Conservation (phyloP, 78 protist species). For the Chrysochromulina tobinii region DNA sequence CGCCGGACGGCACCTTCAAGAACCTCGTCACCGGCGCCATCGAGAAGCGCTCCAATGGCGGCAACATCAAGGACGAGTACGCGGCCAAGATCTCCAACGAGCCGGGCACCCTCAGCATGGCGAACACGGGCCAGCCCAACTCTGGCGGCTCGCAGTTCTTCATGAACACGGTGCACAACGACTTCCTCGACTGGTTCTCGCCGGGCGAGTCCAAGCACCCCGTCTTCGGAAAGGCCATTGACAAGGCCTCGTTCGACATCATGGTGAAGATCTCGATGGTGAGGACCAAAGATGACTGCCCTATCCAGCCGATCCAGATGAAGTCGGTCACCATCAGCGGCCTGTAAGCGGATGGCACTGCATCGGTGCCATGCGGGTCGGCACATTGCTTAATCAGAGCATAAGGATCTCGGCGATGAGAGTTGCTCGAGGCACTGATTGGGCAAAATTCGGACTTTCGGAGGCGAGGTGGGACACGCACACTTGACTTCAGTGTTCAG, state of each 20-base stretch:
- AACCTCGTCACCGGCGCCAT: conserved; percentile 1
- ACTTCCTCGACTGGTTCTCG: conserved; percentile 29
- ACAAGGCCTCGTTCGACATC: neutral
- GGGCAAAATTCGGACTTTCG: no score
- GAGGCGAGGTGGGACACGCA: no score
- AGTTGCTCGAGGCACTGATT: no score
- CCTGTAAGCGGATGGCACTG: no score
- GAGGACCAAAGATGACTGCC: neutral
- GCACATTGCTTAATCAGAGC: no score
- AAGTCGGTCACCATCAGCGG: neutral
- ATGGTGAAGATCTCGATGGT: neutral
- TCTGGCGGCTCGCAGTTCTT: conserved; percentile 45
- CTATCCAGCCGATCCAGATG: neutral
- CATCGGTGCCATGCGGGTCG: no score
- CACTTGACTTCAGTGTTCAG: no score
- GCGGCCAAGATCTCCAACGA: conserved; percentile 8
- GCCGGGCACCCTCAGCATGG: conserved; percentile 48
- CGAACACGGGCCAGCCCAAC: conserved; percentile 34
- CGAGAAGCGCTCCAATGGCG: neutral
- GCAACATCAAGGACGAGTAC: conserved; percentile 17
- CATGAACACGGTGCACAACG: conserved; percentile 9
- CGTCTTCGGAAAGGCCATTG: neutral
- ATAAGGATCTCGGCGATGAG: no score
- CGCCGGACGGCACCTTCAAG: conserved; percentile 18
- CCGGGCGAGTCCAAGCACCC: conserved; percentile 24